Conservation (phyloP, 1,139 yeast species). For the Hyphopichia pseudoburtonii region DNA sequence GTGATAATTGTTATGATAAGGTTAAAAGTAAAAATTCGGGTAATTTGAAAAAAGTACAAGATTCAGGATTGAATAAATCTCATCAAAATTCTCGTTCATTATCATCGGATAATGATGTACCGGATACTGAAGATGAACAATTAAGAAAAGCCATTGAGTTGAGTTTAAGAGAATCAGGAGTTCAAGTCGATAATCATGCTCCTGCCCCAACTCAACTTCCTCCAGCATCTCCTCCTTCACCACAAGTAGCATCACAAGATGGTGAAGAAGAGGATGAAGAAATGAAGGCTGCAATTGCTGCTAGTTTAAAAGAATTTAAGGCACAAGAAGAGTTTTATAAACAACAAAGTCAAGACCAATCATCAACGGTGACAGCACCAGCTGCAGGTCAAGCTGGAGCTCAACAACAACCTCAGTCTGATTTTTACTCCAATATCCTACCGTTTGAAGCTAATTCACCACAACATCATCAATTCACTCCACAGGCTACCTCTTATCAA, state of each 20-base stretch:
- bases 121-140: constrained; percentile 70
- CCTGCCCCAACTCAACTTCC: constrained; percentile 16
- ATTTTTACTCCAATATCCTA: constrained; percentile 30
- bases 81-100: background rate
- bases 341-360: constrained; percentile 9
- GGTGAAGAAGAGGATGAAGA: constrained; percentile 82
- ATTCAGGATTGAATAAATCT: background rate
- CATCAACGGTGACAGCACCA: too few species aligned
- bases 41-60: constrained; percentile 7
- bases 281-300: constrained; percentile 93
- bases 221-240: constrained; percentile 6
- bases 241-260: too few species aligned
- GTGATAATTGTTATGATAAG: constrained; percentile 82
- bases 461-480: constrained; percentile 10
- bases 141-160: constrained; percentile 74
- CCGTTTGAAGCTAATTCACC: constrained; percentile 10
- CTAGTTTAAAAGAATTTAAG: constrained; percentile 76
- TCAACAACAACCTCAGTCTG: constrained; percentile 18
- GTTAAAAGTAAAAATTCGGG: constrained; percentile 32
- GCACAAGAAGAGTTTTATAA: constrained; percentile 28
- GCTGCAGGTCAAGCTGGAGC: constrained; percentile 7
- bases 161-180: constrained; percentile 61
- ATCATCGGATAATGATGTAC: constrained; percentile 9
- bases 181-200: constrained; percentile 11
- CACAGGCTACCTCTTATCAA: constrained; percentile 10